Evolutionary conservation across 2,329 filamentous ascomycete species (phyloP).

Genomic region (Neonectria hederae): DNA sequence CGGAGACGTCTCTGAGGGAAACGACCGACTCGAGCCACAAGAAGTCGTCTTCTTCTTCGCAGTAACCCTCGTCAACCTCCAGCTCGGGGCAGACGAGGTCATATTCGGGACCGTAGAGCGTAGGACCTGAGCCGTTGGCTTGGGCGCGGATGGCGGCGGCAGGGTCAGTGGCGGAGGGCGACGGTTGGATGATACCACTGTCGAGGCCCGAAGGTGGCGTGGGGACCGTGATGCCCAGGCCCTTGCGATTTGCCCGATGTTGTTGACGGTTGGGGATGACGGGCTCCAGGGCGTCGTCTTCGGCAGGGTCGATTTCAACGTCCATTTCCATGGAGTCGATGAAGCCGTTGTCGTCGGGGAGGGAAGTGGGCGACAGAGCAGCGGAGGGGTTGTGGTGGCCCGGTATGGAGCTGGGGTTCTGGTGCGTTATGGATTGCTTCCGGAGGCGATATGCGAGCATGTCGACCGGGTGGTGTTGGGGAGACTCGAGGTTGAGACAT

Average conservation of each 20-base stretch:
- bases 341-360: slow-evolving; percentile 31
- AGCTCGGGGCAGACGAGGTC: slow-evolving; percentile 16
- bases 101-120: slow-evolving; percentile 14
- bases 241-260: not conserved
- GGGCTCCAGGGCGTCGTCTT: not conserved
- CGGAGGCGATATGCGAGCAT: slow-evolving; percentile 36
- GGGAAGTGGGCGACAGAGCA: slow-evolving; percentile 31
- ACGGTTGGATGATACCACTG: not conserved
- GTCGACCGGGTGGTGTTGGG: slow-evolving; percentile 31
- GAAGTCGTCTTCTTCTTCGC: slow-evolving; percentile 39
- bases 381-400: slow-evolving; percentile 1
- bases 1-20: slow-evolving; percentile 12
- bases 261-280: not conserved
- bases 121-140: not conserved
- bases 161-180: slow-evolving; percentile 16
- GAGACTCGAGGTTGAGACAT: slow-evolving; percentile 8
- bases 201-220: not conserved
- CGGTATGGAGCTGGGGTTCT: not conserved
- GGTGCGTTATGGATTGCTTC: slow-evolving; percentile 34
- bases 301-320: slow-evolving; percentile 32
- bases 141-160: slow-evolving; percentile 7
- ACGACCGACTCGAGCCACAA: slow-evolving; percentile 38
- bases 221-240: not conserved
- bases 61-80: slow-evolving; percentile 45
- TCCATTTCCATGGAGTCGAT: slow-evolving; percentile 11